Conservation (phyloP, 257 asterid species). For the Eustoma russellianum region DNA sequence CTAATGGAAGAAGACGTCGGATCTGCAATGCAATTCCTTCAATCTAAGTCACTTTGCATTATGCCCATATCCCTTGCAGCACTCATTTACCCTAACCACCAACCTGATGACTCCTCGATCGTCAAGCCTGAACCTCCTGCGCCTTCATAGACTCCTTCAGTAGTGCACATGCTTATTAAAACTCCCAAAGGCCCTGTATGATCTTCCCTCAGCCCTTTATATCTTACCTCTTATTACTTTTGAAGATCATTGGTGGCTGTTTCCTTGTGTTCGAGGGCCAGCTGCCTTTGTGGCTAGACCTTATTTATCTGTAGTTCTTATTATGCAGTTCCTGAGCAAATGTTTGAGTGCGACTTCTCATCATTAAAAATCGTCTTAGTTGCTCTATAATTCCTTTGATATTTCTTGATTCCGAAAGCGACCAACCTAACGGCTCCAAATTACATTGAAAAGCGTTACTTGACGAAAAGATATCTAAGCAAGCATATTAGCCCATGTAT, state of each 20-base stretch:
- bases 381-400: no score
- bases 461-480: no score
- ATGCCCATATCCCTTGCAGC: conserved; percentile 90
- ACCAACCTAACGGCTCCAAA: no score
- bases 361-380: no score
- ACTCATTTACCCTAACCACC: conserved; percentile 57
- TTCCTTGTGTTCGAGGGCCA: no score
- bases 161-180: conserved; percentile 29
- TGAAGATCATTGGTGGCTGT: neutral
- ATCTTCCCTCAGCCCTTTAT: conserved; percentile 11
- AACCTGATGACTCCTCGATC: conserved; percentile 32
- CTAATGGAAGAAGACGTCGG: conserved; percentile 87
- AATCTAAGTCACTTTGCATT: conserved; percentile 81
- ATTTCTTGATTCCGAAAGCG: no score
- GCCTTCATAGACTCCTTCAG: conserved; percentile 32
- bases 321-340: no score
- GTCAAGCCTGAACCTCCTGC: conserved; percentile 61
- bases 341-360: no score
- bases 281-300: no score
- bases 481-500: no score
- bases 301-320: no score
- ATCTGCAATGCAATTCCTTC: conserved; percentile 79
- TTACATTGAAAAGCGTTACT: no score
- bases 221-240: conserved; percentile 11
- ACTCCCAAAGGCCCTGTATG: conserved; percentile 23